These are phyloP conservation scores for Cupressus sempervirens DNA, from an alignment of 75 land plant species.

Conservation along the genomic window DNA sequence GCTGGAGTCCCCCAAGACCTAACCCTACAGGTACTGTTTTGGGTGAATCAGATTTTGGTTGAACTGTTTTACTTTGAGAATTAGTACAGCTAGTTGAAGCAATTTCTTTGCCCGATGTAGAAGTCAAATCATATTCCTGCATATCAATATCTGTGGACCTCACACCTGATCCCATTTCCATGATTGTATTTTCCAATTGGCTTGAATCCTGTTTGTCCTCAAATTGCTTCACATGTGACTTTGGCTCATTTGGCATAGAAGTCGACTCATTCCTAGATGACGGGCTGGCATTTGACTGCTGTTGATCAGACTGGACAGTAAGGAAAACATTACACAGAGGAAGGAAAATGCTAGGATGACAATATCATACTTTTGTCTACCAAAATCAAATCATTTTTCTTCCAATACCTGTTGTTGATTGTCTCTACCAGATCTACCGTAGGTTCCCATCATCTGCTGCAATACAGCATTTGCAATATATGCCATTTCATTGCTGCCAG, in stretches of 20 bases:
- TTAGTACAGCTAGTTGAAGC: neutral
- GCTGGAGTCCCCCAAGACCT: slow-evolving; percentile 72
- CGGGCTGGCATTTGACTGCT: neutral
- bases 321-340: neutral
- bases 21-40: slow-evolving; percentile 61
- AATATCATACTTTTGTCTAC: neutral
- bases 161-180: neutral
- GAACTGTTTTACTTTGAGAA: slow-evolving; percentile 7
- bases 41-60: neutral
- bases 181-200: neutral
- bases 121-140: neutral
- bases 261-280: neutral
- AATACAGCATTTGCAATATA: neutral
- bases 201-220: neutral
- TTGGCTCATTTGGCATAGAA: neutral
- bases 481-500: neutral
- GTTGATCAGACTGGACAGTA: neutral
- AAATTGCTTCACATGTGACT: neutral
- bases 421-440: neutral
- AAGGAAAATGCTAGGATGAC: neutral
- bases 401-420: slow-evolving; percentile 11
- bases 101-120: neutral
- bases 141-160: neutral
- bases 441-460: slow-evolving; percentile 6
- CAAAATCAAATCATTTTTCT: neutral